phyloP scores from a whole-genome alignment of 208 protist species.

The Acanthamoeba sp. region DNA sequence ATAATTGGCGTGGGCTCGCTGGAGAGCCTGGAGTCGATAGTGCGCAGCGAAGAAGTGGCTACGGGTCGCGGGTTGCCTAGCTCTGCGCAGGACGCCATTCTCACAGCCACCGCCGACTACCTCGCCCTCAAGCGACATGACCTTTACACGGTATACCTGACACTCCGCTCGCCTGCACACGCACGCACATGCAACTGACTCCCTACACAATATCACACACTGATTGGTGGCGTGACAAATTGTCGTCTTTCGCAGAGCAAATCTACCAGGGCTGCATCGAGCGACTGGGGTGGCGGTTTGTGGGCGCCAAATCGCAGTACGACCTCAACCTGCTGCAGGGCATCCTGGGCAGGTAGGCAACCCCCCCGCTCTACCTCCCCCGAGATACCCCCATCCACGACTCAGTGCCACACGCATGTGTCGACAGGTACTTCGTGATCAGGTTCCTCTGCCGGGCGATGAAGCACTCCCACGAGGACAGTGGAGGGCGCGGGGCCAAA shows the following conservation, averaged over 20 bases:
- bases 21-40: conserved; percentile 10
- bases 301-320: conserved; percentile 47
- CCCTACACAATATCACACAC: too few species aligned
- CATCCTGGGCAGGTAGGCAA: conserved; percentile 22
- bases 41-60: conserved; percentile 3
- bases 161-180: neutral
- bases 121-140: conserved; percentile 48
- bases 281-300: conserved; percentile 59
- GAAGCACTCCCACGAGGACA: conserved; percentile 69
- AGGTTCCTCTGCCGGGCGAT: conserved; percentile 71
- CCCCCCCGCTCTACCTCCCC: neutral
- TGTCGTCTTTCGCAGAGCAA: neutral
- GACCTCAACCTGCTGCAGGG: conserved; percentile 66
- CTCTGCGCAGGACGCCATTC: conserved; percentile 39
- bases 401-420: neutral
- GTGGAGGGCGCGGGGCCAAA: conserved; percentile 52
- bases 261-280: conserved; percentile 72
- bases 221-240: too few species aligned
- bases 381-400: neutral
- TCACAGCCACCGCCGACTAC: conserved; percentile 63
- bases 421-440: conserved; percentile 52
- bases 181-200: too few species aligned
- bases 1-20: conserved; percentile 37
- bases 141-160: neutral
- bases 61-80: neutral